Percentiles rank a stretch among this genome's conserved stretches.
These are phyloP conservation scores for Pleurotus ostreatus DNA, from an alignment of 768 basidiomycete genomes.

Conservation along the genomic window DNA sequence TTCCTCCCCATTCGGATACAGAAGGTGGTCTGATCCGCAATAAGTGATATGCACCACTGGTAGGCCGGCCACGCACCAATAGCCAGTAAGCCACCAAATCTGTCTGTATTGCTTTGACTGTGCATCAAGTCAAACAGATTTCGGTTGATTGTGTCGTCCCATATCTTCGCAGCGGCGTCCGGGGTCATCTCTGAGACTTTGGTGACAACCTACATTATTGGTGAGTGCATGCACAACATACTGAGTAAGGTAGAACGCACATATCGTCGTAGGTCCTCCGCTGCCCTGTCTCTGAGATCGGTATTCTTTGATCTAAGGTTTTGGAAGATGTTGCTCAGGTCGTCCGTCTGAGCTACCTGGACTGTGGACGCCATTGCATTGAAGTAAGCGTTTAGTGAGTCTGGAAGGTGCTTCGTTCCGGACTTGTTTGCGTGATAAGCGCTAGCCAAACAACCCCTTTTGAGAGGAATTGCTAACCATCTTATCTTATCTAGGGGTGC, in stretches of 20 bases:
- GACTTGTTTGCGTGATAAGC: neutral
- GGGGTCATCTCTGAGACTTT: slow-evolving; percentile 78
- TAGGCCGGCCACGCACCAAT: slow-evolving; percentile 55
- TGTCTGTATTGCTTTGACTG: slow-evolving; percentile 72
- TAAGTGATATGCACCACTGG: neutral
- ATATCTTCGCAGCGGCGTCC: slow-evolving; percentile 75
- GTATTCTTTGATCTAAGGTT: slow-evolving; percentile 59
- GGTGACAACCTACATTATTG: slow-evolving; percentile 55
- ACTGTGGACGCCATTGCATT: slow-evolving; percentile 58
- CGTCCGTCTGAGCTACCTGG: slow-evolving; percentile 55
- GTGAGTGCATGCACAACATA: slow-evolving; percentile 12
- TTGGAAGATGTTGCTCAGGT: slow-evolving; percentile 63
- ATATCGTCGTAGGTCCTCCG: slow-evolving; percentile 70
- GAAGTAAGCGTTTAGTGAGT: neutral
- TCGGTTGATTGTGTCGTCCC: slow-evolving; percentile 82
- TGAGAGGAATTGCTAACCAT: neutral
- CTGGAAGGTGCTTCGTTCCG: neutral
- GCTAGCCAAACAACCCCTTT: neutral
- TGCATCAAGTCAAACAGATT: slow-evolving; percentile 81
- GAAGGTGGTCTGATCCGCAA: slow-evolving; percentile 53
- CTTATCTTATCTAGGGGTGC: too few species aligned
- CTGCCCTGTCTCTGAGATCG: slow-evolving; percentile 65
- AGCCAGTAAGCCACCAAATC: slow-evolving; percentile 82
- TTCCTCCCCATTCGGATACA: slow-evolving; percentile 76
- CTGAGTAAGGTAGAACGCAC: slow-evolving; percentile 34